Percentiles rank a stretch among this genome's conserved stretches.
These are phyloP conservation scores for Lepidopterella palustris DNA, from an alignment of 495 filamentous ascomycete species.

Conservation along the genomic window DNA sequence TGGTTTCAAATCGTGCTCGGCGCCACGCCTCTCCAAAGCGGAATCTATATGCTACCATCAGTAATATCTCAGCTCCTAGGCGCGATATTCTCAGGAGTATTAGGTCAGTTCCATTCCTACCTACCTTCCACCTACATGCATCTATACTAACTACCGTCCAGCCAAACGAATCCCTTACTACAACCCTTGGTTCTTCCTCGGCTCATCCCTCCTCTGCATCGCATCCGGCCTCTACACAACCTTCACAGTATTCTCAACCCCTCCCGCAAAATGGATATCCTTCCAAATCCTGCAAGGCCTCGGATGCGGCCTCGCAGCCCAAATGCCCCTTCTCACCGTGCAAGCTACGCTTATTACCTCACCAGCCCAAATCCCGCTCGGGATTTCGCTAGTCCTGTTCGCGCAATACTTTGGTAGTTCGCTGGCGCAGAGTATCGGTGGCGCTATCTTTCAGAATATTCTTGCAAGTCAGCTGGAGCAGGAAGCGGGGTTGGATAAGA, in stretches of 20 bases:
- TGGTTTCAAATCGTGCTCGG: conserved; percentile 10
- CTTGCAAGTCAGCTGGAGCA: not conserved
- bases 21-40: not conserved
- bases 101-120: not conserved
- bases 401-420: not conserved
- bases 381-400: not conserved
- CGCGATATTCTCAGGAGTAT: not conserved
- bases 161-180: not conserved
- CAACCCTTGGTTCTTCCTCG: not conserved
- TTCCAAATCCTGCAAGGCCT: conserved; percentile 1
- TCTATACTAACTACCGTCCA: not conserved
- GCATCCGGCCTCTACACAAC: conserved; percentile 3
- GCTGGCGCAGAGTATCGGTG: not conserved
- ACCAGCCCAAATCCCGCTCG: not conserved
- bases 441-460: not conserved
- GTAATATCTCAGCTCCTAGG: not conserved
- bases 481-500: not conserved
- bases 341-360: not conserved
- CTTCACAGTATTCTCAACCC: not conserved
- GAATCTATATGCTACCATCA: conserved; percentile 3
- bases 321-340: not conserved
- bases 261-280: conserved; percentile 1
- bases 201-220: not conserved
- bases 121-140: not conserved
- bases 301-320: not conserved